Conservation (phyloP, 306 rosid genomes). For the Cotoneaster glaucophyllus region DNA sequence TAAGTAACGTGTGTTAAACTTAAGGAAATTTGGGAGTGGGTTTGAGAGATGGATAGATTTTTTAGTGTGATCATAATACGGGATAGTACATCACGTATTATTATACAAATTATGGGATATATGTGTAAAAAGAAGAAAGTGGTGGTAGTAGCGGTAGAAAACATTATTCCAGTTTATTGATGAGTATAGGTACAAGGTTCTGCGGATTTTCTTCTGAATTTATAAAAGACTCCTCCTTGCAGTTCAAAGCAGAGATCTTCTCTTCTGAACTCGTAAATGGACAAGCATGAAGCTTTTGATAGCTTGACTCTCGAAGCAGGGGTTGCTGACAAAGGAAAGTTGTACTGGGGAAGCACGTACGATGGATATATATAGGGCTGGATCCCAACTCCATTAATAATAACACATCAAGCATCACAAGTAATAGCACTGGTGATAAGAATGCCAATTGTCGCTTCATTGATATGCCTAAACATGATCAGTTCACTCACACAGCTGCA, state of each 20-base stretch:
- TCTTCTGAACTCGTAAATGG: not conserved
- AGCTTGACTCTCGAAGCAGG: not conserved
- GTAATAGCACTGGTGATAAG: too few relatives aligned
- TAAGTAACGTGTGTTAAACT: too few relatives aligned
- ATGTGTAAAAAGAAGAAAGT: not conserved
- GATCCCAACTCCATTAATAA: not conserved
- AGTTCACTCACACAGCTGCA: not conserved
- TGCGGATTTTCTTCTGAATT: not conserved
- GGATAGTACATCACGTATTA: accelerated
- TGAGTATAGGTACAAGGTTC: not conserved
- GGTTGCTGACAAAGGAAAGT: not conserved
- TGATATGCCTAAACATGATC: not conserved
- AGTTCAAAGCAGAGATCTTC: not conserved
- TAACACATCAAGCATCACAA: too few relatives aligned
- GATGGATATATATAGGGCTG: not conserved
- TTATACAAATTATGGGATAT: too few relatives aligned
- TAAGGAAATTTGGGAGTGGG: too few relatives aligned
- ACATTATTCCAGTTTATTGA: not conserved
- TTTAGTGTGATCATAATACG: too few relatives aligned
- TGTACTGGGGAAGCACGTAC: not conserved
- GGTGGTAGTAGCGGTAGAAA: not conserved
- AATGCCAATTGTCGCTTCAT: not conserved
- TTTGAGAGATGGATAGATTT: too few relatives aligned
- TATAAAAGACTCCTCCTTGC: too few relatives aligned
- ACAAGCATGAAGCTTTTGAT: not conserved